Base-by-base conservation (phyloP, 495 filamentous ascomycete species). In the Lineolata rhizophorae region DNA sequence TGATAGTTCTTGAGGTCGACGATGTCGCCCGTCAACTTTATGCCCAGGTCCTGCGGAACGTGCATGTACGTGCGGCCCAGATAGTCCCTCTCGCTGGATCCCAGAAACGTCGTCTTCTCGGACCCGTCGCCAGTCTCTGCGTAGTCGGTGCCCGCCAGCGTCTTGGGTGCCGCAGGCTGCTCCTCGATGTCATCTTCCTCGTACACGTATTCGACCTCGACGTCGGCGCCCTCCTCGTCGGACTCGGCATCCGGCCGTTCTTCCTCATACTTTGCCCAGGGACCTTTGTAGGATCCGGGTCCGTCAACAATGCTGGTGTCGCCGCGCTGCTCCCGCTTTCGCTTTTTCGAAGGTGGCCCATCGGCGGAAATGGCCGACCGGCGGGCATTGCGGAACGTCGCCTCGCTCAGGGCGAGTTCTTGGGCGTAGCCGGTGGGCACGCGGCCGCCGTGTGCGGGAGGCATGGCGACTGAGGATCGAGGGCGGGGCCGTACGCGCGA, bases 51-150 rank as follows among this genome's bases (percentile, higher is more conserved):
- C 50, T 82, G 81, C n/a, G 87, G 87, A 3, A 95, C 67, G 54
- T 95, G 90, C 77, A 87, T 82, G 47, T 82, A 84, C 14, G 83
- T 91, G 39, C 87, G 59, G 20, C 87, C 87, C 44, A 80, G 70
- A 53, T 95, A 95, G 51, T 95, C 90, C 59, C 71, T 72, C 50
- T 78, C 53, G 43, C 74, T 60, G n/a, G 59, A 56, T 27, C 83
- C 90, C 35, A 91, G 72, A 57, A 92, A 99, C 28, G 74, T 83
- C 53, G 95, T 85, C 22, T 44, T 44, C 13, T 38, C 52, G 3
- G 54, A 56, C 15, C 38, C 44, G 2, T 54, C 55, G 16, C 63
- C 42, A 35, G 60, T 58, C 30, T 66, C 60, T 32, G 58, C 56
- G 48, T 76, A 76, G 30, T 60, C 63, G 12, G 70, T 74, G 3